These are phyloP conservation scores for Chimonanthus praecox DNA, from an alignment of 164 flowering plant genomes.

Conservation along the genomic window DNA sequence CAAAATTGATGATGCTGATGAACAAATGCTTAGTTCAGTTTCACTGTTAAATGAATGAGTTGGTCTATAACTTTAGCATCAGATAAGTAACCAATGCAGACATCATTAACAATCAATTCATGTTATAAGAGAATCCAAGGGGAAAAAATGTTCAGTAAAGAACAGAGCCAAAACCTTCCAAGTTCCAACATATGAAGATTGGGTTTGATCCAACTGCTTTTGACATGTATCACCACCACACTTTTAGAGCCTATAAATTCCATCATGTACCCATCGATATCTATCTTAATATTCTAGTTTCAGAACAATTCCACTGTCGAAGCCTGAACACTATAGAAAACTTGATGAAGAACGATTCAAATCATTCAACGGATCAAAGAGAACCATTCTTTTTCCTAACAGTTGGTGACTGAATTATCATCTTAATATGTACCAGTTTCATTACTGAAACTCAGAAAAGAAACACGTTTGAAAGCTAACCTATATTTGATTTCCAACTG, in stretches of 20 bases:
- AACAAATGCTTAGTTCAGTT: too few species aligned
- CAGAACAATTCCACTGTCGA: neutral
- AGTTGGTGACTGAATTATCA: too few species aligned
- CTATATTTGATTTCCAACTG: neutral
- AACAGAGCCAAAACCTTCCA: neutral
- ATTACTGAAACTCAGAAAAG: neutral
- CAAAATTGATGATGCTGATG: too few species aligned
- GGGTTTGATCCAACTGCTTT: slow-evolving; percentile 1
- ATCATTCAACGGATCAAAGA: neutral
- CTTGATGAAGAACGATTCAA: neutral
- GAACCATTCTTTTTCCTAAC: too few species aligned
- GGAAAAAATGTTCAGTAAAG: neutral
- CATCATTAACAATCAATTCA: slow-evolving; percentile 10
- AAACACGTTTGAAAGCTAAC: neutral
- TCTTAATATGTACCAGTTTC: neutral
- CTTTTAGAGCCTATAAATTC: neutral
- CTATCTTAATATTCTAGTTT: neutral
- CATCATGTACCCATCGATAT: neutral
- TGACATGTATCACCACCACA: neutral
- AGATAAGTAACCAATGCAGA: neutral
- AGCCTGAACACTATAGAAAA: neutral
- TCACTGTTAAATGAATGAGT: too few species aligned
- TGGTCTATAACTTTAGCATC: neutral
- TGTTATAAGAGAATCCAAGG: neutral
- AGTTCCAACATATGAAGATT: neutral